phyloP scores from a whole-genome alignment of 148 eudicot genomes.

The Pouteria glomerata region DNA sequence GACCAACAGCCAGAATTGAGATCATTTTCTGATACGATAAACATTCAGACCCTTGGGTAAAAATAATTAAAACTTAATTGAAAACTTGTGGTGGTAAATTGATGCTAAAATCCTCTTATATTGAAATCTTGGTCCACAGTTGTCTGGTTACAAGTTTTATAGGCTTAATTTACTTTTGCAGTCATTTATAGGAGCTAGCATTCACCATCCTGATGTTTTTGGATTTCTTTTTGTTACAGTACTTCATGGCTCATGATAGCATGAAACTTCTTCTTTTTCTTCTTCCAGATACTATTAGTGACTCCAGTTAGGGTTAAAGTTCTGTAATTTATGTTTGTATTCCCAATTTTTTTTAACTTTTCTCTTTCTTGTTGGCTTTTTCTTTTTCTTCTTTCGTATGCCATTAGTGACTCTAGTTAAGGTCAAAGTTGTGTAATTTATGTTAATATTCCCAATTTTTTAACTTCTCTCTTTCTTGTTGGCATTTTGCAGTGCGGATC shows the following conservation, averaged over 20 bases:
- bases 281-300: too few relatives aligned
- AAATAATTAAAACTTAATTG: not conserved
- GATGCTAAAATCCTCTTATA: not conserved
- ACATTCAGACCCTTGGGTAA: not conserved
- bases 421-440: not conserved
- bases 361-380: too few relatives aligned
- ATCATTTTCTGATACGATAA: not conserved
- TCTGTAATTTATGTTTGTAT: too few relatives aligned
- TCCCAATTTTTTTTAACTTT: too few relatives aligned
- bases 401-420: not conserved
- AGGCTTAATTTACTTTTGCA: not conserved
- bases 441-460: not conserved
- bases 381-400: too few relatives aligned
- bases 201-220: not conserved
- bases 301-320: too few relatives aligned
- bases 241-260: not conserved
- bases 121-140: not conserved
- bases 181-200: not conserved
- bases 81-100: not conserved
- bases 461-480: not conserved
- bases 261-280: too few relatives aligned
- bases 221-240: not conserved
- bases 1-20: too few relatives aligned
- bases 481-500: constrained; percentile 6
- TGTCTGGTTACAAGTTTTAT: not conserved